A percentile compares a stretch with the other conserved stretches of the same genome.
Evolutionary conservation across 2,329 filamentous ascomycete species (phyloP).

Genomic region (Colletotrichum sp.): DNA sequence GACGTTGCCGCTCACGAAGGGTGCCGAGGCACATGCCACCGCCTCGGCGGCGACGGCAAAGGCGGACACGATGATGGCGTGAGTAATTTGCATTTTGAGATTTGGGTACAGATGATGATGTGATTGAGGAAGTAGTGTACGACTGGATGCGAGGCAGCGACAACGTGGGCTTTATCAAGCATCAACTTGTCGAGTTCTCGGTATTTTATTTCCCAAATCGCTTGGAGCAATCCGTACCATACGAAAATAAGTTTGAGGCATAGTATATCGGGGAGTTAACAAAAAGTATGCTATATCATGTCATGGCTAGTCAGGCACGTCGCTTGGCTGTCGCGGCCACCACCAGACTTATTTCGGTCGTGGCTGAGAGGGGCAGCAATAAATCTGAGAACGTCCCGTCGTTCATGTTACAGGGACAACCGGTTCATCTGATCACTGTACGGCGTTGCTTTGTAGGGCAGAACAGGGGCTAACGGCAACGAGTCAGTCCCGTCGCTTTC

Average conservation of each 20-base stretch:
- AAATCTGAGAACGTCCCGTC: background rate
- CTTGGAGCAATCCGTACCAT: background rate
- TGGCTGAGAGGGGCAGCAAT: background rate
- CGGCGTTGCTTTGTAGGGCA: background rate
- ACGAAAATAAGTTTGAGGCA: background rate
- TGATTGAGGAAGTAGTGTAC: background rate
- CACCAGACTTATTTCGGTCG: background rate
- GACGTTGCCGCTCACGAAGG: background rate
- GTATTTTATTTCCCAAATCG: background rate
- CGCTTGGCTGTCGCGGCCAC: background rate
- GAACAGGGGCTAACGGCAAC: background rate
- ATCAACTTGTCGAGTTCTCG: background rate
- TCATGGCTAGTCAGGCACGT: background rate
- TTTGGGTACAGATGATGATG: background rate
- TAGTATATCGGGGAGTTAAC: background rate
- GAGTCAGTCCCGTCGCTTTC: background rate
- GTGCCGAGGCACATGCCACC: background rate
- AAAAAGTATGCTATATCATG: background rate
- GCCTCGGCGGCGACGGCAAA: background rate
- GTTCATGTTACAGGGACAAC: background rate
- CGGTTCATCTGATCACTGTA: background rate
- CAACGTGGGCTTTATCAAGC: background rate
- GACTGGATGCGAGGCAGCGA: background rate
- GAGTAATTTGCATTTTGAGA: background rate
- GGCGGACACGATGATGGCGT: background rate